phyloP scores from a whole-genome alignment of 1,284 basidiomycete genomes.

The Leccinum holopus region DNA sequence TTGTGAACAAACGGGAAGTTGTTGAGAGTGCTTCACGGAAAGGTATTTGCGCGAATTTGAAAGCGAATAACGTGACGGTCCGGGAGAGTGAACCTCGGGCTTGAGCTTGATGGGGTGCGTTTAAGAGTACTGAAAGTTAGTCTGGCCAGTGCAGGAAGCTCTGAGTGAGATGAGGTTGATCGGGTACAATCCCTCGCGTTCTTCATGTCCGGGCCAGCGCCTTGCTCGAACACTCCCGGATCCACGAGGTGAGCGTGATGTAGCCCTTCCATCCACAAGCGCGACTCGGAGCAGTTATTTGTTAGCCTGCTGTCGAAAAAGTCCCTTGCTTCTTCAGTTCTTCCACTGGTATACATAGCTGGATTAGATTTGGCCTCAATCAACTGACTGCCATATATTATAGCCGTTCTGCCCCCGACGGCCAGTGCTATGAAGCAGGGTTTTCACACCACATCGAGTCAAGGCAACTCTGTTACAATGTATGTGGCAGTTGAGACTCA shows the following conservation, averaged over 20 bases:
- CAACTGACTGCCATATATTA: background rate
- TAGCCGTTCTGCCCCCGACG: background rate
- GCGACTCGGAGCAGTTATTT: background rate
- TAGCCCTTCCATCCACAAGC: background rate
- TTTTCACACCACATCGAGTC: background rate
- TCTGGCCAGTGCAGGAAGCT: background rate
- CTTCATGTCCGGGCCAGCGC: background rate
- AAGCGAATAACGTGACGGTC: constrained; percentile 24
- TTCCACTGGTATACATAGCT: background rate
- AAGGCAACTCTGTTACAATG: background rate
- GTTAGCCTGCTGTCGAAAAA: background rate
- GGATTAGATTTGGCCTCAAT: background rate
- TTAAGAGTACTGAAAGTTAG: background rate
- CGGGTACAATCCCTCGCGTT: background rate
- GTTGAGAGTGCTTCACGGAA: background rate
- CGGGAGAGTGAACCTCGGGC: background rate
- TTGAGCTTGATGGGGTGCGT: constrained; percentile 5
- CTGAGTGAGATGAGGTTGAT: constrained; percentile 4
- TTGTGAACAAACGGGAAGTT: background rate
- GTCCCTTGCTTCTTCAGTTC: background rate
- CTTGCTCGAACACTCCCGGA: background rate
- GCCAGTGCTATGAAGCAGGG: background rate
- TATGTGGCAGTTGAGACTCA: background rate
- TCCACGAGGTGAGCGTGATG: background rate
- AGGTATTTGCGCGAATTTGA: constrained; percentile 30